Evolutionary conservation across 192 early-diverging fungal genomes (phyloP).

Genomic region (Coemansia sp.): DNA sequence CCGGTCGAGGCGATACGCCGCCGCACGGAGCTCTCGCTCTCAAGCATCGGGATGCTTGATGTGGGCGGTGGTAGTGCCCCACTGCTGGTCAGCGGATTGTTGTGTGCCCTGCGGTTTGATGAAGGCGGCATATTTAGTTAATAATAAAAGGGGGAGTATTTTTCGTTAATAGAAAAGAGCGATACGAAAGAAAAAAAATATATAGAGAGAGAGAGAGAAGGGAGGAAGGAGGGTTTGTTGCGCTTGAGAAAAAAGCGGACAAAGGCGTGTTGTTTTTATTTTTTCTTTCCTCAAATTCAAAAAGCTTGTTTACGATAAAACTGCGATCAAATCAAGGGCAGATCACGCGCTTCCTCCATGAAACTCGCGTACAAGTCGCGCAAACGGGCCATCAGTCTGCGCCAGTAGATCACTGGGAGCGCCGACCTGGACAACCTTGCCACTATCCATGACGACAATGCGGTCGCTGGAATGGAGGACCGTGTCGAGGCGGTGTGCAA

Average conservation of each 20-base stretch:
- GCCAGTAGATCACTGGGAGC: conserved; percentile 27
- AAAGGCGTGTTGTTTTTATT: neutral
- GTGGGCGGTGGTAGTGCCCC: conserved; percentile 28
- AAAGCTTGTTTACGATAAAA: conserved; percentile 4
- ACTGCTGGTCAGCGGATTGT: conserved; percentile 30
- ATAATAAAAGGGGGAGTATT: too few species aligned
- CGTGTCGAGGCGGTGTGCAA: conserved; percentile 64
- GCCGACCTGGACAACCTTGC: conserved; percentile 9
- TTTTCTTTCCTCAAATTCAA: neutral
- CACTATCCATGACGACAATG: conserved; percentile 56
- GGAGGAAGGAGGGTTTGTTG: too few species aligned
- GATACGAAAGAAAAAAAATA: neutral
- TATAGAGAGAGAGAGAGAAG: neutral
- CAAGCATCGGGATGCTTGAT: conserved; percentile 38
- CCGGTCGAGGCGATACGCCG: conserved; percentile 29
- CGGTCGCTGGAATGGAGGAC: conserved; percentile 45
- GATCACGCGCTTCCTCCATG: conserved; percentile 20
- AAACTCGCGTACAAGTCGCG: conserved; percentile 62
- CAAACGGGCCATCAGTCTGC: conserved; percentile 4
- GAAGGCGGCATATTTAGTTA: conserved; percentile 7
- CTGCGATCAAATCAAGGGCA: neutral
- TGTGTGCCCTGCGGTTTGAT: conserved; percentile 4
- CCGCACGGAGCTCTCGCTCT: conserved; percentile 43
- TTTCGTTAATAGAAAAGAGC: neutral
- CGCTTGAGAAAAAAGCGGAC: neutral